Conservation (phyloP, 2,329 filamentous ascomycete genomes). For the Pseudogymnoascus verrucosus region DNA sequence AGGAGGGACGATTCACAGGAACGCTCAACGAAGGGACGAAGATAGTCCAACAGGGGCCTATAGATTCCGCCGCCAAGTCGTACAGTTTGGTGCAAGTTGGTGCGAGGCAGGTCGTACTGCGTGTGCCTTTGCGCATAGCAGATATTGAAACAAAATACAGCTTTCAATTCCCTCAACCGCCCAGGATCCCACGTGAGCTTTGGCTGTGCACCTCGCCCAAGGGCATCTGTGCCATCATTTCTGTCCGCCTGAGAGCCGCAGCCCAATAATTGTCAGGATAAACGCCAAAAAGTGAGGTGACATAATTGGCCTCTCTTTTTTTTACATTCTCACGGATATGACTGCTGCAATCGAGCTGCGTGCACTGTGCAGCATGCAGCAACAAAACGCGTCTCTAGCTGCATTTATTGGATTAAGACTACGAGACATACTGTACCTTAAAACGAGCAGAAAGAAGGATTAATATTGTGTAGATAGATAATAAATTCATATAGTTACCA, state of each 20-base stretch:
- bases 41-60: neutral
- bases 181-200: neutral
- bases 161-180: neutral
- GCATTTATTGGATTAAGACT: too few relatives aligned
- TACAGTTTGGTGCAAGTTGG: neutral
- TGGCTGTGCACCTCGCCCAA: neutral
- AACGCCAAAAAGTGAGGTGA: too few relatives aligned
- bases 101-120: neutral
- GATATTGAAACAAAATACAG: neutral
- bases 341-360: too few relatives aligned
- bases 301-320: too few relatives aligned
- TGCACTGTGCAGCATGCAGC: too few relatives aligned
- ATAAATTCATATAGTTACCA: too few relatives aligned
- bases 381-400: too few relatives aligned
- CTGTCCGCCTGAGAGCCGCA: neutral
- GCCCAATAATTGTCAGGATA: neutral
- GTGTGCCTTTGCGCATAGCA: neutral
- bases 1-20: neutral
- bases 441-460: too few relatives aligned
- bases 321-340: too few relatives aligned
- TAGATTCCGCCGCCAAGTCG: neutral
- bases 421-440: too few relatives aligned
- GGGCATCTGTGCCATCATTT: neutral
- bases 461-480: too few relatives aligned
- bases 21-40: neutral